These are phyloP conservation scores for Penstemon newberryi DNA, from an alignment of 257 asterid genomes.

Conservation along the genomic window DNA sequence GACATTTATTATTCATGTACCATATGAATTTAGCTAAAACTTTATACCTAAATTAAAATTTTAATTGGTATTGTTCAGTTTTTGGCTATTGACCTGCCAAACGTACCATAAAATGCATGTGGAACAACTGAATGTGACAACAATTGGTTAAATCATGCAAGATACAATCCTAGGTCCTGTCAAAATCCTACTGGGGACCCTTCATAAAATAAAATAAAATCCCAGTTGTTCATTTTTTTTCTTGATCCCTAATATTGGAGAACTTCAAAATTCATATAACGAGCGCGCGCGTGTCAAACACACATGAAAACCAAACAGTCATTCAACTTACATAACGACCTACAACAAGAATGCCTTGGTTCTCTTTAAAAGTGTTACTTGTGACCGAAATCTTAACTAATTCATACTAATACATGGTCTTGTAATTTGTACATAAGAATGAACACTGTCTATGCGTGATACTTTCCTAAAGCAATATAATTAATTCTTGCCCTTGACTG, in stretches of 20 bases:
- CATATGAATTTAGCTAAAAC: conserved; percentile 9
- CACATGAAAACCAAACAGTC: not conserved
- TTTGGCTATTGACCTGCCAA: conserved; percentile 11
- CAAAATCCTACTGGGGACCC: conserved; percentile 28
- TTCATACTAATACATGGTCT: not conserved
- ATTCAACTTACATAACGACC: not conserved
- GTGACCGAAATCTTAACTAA: conserved; percentile 22
- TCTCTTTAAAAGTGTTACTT: not conserved
- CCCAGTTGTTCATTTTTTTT: not conserved
- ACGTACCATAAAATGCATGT: conserved; percentile 30
- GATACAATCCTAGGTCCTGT: conserved; percentile 20
- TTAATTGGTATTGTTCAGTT: conserved; percentile 15
- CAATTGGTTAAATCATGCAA: conserved; percentile 39
- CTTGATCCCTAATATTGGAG: not conserved
- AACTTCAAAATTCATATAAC: not conserved
- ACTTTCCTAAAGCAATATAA: not conserved
- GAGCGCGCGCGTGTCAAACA: not conserved
- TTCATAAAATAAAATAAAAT: not conserved
- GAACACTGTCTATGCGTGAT: not conserved
- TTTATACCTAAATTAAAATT: conserved; percentile 24
- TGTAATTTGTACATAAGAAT: not conserved
- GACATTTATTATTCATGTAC: conserved; percentile 20
- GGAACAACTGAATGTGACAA: conserved; percentile 20
- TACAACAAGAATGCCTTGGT: too few species aligned
- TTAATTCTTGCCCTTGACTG: conserved; percentile 21